Evolutionary conservation across 202 grass and related monocot species (phyloP), one percentile per base, ranked within the genome.

Genomic region (Zoysia matrella): DNA sequence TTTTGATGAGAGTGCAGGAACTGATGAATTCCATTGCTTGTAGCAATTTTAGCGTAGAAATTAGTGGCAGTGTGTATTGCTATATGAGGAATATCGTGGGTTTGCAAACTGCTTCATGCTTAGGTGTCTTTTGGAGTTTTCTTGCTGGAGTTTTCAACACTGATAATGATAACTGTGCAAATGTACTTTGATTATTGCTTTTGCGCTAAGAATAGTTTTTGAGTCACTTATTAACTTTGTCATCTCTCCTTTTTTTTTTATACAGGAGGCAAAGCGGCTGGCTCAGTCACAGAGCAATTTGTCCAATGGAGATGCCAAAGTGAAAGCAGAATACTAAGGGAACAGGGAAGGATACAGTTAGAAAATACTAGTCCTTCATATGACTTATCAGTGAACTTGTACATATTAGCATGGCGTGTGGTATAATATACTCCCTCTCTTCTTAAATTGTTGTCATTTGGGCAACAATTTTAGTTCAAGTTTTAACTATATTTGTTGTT

Each of bases 231-330:
- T 83, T 72, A 83, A 51, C 52, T 89, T 80, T 8, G 66, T 54
- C 82, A 57, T 18, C 54, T 7, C 49, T 36, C 2, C 44, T 22
- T 22, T 22, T 22, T 22, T 57, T 83, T 42, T 82, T 85, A 46
- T 83, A 11, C 78, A 98, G 95, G 92, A 98, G 47, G 86, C 90
- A 43, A 98, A 90, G 43, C 78, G 90, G 48, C 56, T 91, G 80
- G 90, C 92, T 86, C 92, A 93, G 73, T 95, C 90, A 1, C 95
- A 98, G 40, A 83, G 45, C 57, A 47, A 15, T 77, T 68, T 98
- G 84, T 86, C 95, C 49, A 93, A 98, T 78, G 95, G 95, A 22
- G 22, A 22, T 22, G 22, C 22, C 22, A 22, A 22, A 22, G 22
- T 22, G 22, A 22, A 22, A 22, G 14, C 82, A 5, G 95, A 98